phyloP scores from a whole-genome alignment of 140 eudicot genomes.

The Anethum foeniculum region DNA sequence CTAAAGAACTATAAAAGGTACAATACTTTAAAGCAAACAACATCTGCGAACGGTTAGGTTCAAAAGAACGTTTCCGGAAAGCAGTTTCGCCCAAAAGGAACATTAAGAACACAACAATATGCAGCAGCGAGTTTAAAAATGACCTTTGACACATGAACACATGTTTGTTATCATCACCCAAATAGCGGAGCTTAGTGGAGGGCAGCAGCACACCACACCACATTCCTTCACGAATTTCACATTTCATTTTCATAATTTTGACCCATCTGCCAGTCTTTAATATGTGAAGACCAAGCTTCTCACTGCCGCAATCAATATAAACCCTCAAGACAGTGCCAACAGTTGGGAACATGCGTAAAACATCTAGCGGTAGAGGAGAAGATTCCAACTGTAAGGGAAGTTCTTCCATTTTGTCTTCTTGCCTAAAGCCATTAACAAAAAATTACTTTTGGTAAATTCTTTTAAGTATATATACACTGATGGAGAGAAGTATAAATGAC shows the following conservation, averaged over 20 bases:
- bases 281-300: slow-evolving; percentile 46
- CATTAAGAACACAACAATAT: background rate
- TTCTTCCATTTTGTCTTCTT: slow-evolving; percentile 48
- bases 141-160: slow-evolving; percentile 53
- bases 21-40: background rate
- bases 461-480: background rate
- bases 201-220: slow-evolving; percentile 66
- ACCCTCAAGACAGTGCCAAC: slow-evolving; percentile 77
- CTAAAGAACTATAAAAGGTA: background rate
- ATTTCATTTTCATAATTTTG: slow-evolving; percentile 38
- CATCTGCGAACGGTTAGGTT: background rate
- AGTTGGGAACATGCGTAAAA: slow-evolving; percentile 54
- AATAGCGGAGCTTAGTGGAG: slow-evolving; percentile 47
- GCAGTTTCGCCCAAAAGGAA: background rate
- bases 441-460: background rate
- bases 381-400: slow-evolving; percentile 54
- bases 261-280: slow-evolving; percentile 63
- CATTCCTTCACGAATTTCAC: slow-evolving; percentile 44
- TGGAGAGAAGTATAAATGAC: background rate
- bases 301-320: slow-evolving; percentile 25
- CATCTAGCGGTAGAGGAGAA: slow-evolving; percentile 46
- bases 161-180: slow-evolving; percentile 44
- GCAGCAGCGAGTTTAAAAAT: slow-evolving; percentile 7
- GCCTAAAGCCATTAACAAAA: slow-evolving; percentile 33
- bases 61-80: background rate